A percentile compares a stretch with the other conserved stretches of the same genome.
Conservation (phyloP, 2,329 filamentous ascomycete genomes). For the Epichloe typhina region DNA sequence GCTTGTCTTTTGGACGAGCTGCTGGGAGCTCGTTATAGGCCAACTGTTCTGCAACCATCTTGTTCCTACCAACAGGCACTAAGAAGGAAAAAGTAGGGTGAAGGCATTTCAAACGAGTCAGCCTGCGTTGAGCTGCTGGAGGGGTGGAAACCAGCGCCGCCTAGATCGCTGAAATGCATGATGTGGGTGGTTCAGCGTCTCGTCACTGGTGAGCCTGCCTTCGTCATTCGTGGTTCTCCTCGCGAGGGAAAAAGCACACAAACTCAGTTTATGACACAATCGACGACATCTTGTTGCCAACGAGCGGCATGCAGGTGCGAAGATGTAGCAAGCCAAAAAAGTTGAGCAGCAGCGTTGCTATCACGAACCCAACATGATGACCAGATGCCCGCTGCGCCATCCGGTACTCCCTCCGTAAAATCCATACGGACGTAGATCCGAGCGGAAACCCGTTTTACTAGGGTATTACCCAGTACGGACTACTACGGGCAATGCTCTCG, state of each 20-base stretch:
- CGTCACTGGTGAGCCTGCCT: not conserved
- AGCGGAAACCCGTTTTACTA: not conserved
- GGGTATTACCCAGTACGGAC: not conserved
- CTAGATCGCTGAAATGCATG: constrained; percentile 9
- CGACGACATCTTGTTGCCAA: not conserved
- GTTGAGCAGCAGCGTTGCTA: not conserved
- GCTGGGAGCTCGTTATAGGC: not conserved
- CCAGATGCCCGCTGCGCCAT: not conserved
- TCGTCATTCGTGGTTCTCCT: constrained; percentile 1
- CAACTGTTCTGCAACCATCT: not conserved
- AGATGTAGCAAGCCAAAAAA: no score
- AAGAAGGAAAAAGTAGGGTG: not conserved
- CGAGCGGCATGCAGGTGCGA: no score
- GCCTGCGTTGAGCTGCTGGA: not conserved
- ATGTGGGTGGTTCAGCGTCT: constrained; percentile 7
- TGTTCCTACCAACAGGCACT: not conserved
- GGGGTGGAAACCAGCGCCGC: not conserved
- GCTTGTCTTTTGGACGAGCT: not conserved
- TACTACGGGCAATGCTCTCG: not conserved
- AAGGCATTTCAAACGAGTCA: not conserved
- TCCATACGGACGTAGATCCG: not conserved
- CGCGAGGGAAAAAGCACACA: not conserved
- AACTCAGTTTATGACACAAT: not conserved
- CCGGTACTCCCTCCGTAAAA: not conserved
- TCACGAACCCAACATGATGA: not conserved